Percentiles rank a stretch among this genome's conserved stretches.
These are phyloP conservation scores for Tephrocybe rancida DNA, from an alignment of 768 basidiomycete species.

Conservation along the genomic window DNA sequence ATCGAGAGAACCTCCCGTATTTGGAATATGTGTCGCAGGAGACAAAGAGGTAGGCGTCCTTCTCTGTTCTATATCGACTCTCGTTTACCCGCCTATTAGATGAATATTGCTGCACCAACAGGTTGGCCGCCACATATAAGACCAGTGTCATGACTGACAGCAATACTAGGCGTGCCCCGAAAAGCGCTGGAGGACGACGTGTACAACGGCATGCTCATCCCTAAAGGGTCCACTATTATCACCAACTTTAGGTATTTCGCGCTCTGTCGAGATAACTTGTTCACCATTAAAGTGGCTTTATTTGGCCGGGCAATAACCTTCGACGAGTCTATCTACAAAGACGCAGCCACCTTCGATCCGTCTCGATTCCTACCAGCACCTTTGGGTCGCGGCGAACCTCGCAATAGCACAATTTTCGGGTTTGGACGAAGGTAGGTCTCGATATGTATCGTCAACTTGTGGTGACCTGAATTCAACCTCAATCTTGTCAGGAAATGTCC, in stretches of 20 bases:
- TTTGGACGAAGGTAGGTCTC: constrained; percentile 23
- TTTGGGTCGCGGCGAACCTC: constrained; percentile 10
- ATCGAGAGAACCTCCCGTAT: background rate
- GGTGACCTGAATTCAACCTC: background rate
- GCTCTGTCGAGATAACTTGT: background rate
- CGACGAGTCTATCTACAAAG: constrained; percentile 34
- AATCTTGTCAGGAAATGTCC: constrained; percentile 31
- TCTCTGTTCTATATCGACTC: background rate
- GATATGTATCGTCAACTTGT: background rate
- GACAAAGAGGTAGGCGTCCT: background rate
- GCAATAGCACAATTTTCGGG: constrained; percentile 18
- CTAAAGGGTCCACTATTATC: background rate
- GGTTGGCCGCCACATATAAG: background rate
- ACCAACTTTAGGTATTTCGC: background rate
- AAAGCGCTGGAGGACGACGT: background rate
- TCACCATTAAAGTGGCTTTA: too few species aligned
- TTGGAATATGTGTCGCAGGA: background rate
- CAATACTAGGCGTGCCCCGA: background rate
- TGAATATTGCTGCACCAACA: background rate
- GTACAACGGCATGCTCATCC: background rate
- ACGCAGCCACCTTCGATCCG: constrained; percentile 41
- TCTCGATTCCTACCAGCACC: constrained; percentile 36
- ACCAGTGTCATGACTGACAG: background rate
- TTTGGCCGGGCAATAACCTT: constrained; percentile 44
- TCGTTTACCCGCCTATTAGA: background rate